phyloP scores from a whole-genome alignment of 257 asterid genomes.

The Haberlea rhodopensis region DNA sequence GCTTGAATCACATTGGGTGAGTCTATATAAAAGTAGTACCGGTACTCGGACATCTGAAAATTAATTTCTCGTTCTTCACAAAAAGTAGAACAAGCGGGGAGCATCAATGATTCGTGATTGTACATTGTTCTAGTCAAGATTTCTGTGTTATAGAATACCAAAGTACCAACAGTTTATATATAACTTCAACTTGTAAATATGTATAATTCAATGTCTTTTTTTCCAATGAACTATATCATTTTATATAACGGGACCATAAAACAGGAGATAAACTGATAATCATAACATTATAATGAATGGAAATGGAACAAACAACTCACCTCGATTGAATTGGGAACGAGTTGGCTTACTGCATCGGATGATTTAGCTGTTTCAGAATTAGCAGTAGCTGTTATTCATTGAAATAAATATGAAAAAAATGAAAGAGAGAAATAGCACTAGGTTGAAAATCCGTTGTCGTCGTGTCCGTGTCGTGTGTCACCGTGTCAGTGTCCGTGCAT shows the following conservation, averaged over 20 bases:
- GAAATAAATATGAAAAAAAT: no score
- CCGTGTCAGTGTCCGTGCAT: no score
- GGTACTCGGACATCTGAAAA: neutral
- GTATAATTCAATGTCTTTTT: neutral
- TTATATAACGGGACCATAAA: no score
- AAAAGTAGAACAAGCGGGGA: neutral
- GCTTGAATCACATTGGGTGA: neutral
- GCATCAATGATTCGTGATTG: neutral
- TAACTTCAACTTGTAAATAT: neutral
- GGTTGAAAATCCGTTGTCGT: no score
- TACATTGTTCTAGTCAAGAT: neutral
- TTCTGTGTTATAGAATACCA: neutral
- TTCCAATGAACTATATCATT: neutral
- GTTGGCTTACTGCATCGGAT: neutral
- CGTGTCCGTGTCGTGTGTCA: no score
- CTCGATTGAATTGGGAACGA: neutral
- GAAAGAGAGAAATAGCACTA: neutral
- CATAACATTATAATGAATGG: neutral
- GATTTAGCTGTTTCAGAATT: neutral
- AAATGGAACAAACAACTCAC: neutral
- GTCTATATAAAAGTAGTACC: neutral
- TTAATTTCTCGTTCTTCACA: neutral
- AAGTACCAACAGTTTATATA: neutral
- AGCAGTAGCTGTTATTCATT: neutral
- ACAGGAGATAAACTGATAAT: neutral